phyloP scores from a whole-genome alignment of 768 basidiomycete species.

The Tricholoma flavovirens region DNA sequence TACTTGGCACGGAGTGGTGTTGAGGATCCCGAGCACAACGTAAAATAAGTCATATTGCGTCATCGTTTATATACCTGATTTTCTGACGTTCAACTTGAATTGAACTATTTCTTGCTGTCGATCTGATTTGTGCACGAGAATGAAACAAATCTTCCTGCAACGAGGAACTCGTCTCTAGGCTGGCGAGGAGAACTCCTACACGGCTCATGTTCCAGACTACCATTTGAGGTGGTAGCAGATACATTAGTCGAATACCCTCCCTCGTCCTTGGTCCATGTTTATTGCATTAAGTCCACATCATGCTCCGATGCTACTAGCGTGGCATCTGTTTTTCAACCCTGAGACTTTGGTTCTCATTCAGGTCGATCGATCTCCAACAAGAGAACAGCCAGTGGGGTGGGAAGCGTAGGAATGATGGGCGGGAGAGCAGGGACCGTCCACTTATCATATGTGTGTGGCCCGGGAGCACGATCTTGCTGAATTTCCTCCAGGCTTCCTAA shows the following conservation, averaged over 20 bases:
- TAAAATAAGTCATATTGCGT: no score
- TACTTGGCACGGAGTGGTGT: no score
- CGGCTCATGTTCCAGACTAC: neutral
- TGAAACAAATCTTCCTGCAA: no score
- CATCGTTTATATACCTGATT: no score
- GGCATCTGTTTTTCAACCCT: neutral
- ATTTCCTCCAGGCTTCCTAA: neutral
- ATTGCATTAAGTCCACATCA: neutral
- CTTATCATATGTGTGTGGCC: neutral
- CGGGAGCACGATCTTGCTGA: no score
- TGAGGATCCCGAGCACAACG: no score
- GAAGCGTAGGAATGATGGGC: neutral
- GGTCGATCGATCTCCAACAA: neutral
- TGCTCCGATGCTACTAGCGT: neutral
- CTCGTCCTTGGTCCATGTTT: neutral
- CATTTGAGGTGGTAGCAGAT: neutral
- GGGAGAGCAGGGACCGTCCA: neutral
- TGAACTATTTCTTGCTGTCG: no score
- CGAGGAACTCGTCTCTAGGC: no score
- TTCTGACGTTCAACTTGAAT: no score
- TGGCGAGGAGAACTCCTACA: no score
- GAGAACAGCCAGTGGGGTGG: neutral
- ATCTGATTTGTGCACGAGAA: no score
- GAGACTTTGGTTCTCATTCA: neutral
- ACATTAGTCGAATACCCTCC: neutral